These are phyloP conservation scores for Gaeumannomyces sp. DNA, from an alignment of 2,329 filamentous ascomycete species.

Conservation along the genomic window DNA sequence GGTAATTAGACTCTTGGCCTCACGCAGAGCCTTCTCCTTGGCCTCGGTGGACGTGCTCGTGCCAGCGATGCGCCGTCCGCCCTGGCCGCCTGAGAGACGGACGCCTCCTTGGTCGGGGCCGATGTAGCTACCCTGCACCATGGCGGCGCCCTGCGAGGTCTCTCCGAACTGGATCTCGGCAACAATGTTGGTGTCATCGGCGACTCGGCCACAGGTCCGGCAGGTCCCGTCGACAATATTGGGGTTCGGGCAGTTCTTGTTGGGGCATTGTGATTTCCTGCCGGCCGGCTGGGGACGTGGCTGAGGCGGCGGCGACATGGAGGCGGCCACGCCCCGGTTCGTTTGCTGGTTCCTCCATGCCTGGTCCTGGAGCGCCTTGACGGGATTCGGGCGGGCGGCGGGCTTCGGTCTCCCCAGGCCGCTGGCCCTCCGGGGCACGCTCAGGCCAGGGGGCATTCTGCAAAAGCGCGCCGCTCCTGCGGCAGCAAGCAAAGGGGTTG, in stretches of 20 bases:
- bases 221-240: constrained; percentile 65
- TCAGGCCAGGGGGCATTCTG: constrained; percentile 7
- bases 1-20: constrained; percentile 52
- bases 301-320: constrained; percentile 13
- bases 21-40: constrained; percentile 53
- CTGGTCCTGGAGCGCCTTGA: constrained; percentile 46
- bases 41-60: constrained; percentile 48
- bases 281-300: constrained; percentile 24
- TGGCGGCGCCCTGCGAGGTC: constrained; percentile 73
- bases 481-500: background rate
- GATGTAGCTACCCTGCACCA: constrained; percentile 86
- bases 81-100: constrained; percentile 55
- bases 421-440: constrained; percentile 1
- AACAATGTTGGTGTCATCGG: constrained; percentile 84
- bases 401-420: background rate
- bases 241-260: constrained; percentile 54
- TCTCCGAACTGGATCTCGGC: constrained; percentile 90
- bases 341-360: constrained; percentile 35
- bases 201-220: constrained; percentile 75
- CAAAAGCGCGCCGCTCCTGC: constrained; percentile 2
- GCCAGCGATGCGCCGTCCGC: constrained; percentile 49
- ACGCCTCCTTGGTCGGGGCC: constrained; percentile 79
- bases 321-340: background rate
- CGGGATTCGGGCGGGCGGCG: constrained; percentile 27
- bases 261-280: constrained; percentile 44